Evolutionary conservation across 1,139 yeast genomes (phyloP).

Genomic region (Ogataea hybrid): DNA sequence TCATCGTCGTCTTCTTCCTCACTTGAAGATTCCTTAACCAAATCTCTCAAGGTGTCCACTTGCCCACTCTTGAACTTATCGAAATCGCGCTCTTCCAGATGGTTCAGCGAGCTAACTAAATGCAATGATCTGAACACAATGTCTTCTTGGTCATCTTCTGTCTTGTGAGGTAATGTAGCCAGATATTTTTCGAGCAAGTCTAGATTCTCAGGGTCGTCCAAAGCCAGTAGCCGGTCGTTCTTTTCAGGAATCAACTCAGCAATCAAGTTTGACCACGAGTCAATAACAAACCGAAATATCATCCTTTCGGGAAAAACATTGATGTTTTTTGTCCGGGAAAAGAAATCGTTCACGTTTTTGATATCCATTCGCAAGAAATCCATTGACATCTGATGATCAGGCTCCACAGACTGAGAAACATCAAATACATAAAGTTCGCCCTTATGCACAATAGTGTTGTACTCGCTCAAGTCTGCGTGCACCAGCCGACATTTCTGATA

Average conservation of each 20-base stretch:
- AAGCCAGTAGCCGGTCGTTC: constrained; percentile 19
- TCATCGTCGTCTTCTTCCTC: constrained; percentile 33
- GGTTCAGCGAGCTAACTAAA: constrained; percentile 58
- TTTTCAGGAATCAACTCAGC: constrained; percentile 17
- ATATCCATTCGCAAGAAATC: constrained; percentile 97
- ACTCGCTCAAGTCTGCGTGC: constrained; percentile 96
- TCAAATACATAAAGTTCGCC: constrained; percentile 83
- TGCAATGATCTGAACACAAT: constrained; percentile 87
- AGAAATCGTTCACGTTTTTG: constrained; percentile 89
- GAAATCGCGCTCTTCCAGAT: constrained; percentile 84
- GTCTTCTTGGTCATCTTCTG: constrained; percentile 57
- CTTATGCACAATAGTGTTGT: constrained; percentile 86
- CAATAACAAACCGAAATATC: constrained; percentile 72
- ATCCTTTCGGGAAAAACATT: constrained; percentile 78
- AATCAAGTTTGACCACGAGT: constrained; percentile 31
- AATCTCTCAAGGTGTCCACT: constrained; percentile 68
- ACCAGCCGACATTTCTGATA: constrained; percentile 87
- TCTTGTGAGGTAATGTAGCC: constrained; percentile 27
- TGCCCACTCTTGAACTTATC: constrained; percentile 79
- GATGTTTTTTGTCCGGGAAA: constrained; percentile 66
- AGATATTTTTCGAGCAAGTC: constrained; percentile 23
- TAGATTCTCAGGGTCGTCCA: constrained; percentile 19
- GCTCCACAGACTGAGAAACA: constrained; percentile 97
- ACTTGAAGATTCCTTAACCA: constrained; percentile 37
- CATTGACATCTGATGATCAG: constrained; percentile 95